These are phyloP conservation scores for Vararia minispora DNA, from an alignment of 768 basidiomycete species.

Conservation along the genomic window DNA sequence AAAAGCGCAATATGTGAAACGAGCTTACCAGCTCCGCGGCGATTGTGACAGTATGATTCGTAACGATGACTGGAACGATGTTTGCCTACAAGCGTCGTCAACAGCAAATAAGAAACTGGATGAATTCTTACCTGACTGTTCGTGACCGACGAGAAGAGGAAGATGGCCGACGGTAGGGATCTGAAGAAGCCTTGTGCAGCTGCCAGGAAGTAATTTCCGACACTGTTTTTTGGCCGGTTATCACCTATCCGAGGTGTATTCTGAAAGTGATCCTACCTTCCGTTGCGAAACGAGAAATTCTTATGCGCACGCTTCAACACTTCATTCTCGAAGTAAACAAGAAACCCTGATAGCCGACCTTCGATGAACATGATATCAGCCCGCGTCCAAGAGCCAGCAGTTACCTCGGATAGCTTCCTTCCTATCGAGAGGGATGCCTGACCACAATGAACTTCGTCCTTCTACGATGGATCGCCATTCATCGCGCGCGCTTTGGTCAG, in stretches of 20 bases:
- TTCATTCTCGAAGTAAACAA: constrained; percentile 87
- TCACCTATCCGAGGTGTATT: background rate
- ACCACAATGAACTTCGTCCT: constrained; percentile 72
- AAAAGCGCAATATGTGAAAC: constrained; percentile 1
- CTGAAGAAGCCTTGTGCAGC: constrained; percentile 86
- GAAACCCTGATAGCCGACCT: constrained; percentile 49
- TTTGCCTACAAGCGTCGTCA: constrained; percentile 36
- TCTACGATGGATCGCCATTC: constrained; percentile 91
- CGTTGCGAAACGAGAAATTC: constrained; percentile 88
- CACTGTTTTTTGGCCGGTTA: constrained; percentile 27
- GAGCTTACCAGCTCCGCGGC: constrained; percentile 67
- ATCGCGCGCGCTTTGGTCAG: constrained; percentile 71
- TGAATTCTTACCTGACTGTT: constrained; percentile 43
- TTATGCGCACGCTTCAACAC: constrained; percentile 85
- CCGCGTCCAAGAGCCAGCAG: background rate
- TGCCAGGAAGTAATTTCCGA: constrained; percentile 87
- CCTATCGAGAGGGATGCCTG: constrained; percentile 76
- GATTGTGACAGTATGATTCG: constrained; percentile 93
- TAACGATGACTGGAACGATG: constrained; percentile 86
- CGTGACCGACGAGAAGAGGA: constrained; percentile 86
- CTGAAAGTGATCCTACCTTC: constrained; percentile 44
- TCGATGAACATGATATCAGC: background rate
- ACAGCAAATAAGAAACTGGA: constrained; percentile 6
- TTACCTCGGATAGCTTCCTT: constrained; percentile 86
- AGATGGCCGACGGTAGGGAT: constrained; percentile 87